Conservation (phyloP, 257 asterid species). For the Dorcoceras hygrometricum region DNA sequence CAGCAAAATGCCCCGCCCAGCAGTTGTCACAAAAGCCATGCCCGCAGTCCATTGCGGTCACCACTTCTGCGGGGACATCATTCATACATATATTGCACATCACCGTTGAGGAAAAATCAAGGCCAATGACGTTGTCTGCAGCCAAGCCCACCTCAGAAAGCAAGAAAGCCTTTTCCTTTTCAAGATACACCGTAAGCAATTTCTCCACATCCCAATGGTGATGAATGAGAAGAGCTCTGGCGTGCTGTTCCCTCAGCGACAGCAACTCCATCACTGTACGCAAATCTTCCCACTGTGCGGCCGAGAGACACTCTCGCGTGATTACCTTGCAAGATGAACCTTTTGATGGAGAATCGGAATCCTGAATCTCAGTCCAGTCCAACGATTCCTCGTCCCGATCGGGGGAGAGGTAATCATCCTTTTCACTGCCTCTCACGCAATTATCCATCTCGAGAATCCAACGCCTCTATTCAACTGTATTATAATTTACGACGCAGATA, state of each 20-base stretch:
- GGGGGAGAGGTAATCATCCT: too few relatives aligned
- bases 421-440: too few relatives aligned
- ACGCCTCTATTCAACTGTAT: too few relatives aligned
- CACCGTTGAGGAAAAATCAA: conserved; percentile 35
- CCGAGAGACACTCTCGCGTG: conserved; percentile 20
- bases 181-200: conserved; percentile 66
- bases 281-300: conserved; percentile 71
- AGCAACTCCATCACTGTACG: conserved; percentile 83
- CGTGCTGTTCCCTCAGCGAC: conserved; percentile 84
- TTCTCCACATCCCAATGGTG: conserved; percentile 86
- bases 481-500: too few relatives aligned
- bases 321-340: too few relatives aligned
- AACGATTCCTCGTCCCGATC: too few relatives aligned
- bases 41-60: conserved; percentile 86
- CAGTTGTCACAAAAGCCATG: conserved; percentile 91
- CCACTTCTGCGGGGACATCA: conserved; percentile 52
- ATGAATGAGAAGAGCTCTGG: conserved; percentile 90
- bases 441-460: too few relatives aligned
- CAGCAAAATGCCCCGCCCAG: conserved; percentile 94
- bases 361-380: too few relatives aligned
- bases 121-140: conserved; percentile 37
- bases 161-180: conserved; percentile 70
- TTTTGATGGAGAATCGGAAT: too few relatives aligned
- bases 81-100: conserved; percentile 78
- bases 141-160: conserved; percentile 84